Evolutionary conservation across 345 rosid genomes (phyloP), one percentile per base, ranked within the genome.

Genomic region (Citrus maxima): DNA sequence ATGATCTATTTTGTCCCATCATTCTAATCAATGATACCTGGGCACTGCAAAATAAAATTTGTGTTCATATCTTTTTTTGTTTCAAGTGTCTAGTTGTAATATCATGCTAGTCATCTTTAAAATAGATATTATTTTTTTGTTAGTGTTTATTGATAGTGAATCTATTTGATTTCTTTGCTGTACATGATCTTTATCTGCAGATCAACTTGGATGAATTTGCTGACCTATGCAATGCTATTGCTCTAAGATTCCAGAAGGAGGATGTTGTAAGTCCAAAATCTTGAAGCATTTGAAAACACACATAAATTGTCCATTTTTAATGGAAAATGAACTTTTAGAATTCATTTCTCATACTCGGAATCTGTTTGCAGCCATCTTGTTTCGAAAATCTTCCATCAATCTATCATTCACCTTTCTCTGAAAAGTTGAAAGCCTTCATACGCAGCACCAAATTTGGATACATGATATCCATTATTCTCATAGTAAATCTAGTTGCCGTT

Each of bases 141-240:
- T 18, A 66, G 54, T 55, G 71, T 63, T 46, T 75, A 35, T 55
- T 51, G 72, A 76, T 49, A 6, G 28, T 37, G 49, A 32, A 19
- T 60, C 42, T 61, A 56, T 10, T 21, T 80, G 28, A 55, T 75
- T 73, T 72, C 2, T 32, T 60, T 69, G 14, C 59, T 64, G 74
- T 64, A 30, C 69, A 75, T 70, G 66, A 60, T 42, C 40, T 42
- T 67, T 63, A 72, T 67, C 77, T 85, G 76, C 79, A 96, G 99
- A 94, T 96, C 76, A 91, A 93, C 86, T 83, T 84, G 85, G 97
- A 86, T 74, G 99, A 96, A 89, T 96, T 96, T 79, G 73, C 88
- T 79, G 99, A 96, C 64, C 95, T 96, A 73, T 94, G 99, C 87
- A 91, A 93, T 76, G 99, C 99, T 79, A 96, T 96, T 84, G 98